Evolutionary conservation across 768 basidiomycete species (phyloP), one percentile per base, ranked within the genome.

Genomic region (Neoboletus magnificus): DNA sequence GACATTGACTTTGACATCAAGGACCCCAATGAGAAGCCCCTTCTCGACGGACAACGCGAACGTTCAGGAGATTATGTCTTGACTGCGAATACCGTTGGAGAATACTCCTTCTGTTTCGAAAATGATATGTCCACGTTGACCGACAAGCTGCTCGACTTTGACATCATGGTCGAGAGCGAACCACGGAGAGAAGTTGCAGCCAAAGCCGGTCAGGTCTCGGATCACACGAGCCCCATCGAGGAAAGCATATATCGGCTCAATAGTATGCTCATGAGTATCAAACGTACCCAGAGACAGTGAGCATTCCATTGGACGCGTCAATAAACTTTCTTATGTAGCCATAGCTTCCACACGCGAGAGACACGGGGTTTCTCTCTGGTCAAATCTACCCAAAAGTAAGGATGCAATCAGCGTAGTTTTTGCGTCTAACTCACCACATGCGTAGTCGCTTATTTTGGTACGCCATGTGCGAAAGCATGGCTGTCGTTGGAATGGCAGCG

Each of bases 121-220:
- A 99, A 99, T 71, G 95, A 98, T 77, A 96, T 96, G 81, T 91
- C 89, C 25, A 91, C 92, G 5, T 79, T 97, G 61, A 89, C 91
- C 13, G 92, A 93, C 75, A 98, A 98, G 73, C 82, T 98, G 45
- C 82, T 99, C 65, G 91, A 93, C 74, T 90, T 93, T 69, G 89
- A 92, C 72, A 98, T 99, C 73, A 95, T 98, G 93, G 93, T 93
- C 45, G 97, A 99, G 80, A 93, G 89, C 57, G 96, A 98, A 69
- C 97, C 97, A 2, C 79, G 97, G 48, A 79, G 93, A 48, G 87
- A 93, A 65, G 81, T 93, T 3, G 91, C 94, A 3, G 91, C 89
- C 10, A 95, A 93, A 70, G 82, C 89, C 5, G 87, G 87, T 15
- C 90, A 93, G 71, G 84, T 99, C 36, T 77, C 88, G 13, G 95